phyloP scores from a whole-genome alignment of 306 rosid species.

The Sicyos edulis region DNA sequence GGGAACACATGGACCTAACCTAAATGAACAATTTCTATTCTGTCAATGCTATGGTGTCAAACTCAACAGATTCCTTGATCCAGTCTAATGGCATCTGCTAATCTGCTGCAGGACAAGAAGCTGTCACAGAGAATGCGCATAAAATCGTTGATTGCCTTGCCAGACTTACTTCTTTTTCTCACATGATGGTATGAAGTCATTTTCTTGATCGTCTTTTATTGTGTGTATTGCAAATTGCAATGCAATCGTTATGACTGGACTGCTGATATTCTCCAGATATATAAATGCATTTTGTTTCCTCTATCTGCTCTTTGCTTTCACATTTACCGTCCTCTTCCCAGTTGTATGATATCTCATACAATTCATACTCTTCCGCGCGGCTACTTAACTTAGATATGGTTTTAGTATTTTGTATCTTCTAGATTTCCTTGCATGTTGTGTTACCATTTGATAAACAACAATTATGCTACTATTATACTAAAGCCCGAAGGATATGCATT shows the following conservation, averaged over 20 bases:
- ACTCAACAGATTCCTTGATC: background rate
- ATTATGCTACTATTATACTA: background rate
- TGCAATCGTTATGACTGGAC: background rate
- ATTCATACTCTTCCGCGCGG: background rate
- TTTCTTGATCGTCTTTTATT: slow-evolving; percentile 19
- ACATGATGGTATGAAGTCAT: slow-evolving; percentile 59
- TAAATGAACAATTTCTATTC: background rate
- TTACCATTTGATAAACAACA: background rate
- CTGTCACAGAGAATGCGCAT: slow-evolving; percentile 61
- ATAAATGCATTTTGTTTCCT: slow-evolving; percentile 3
- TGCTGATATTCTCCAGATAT: slow-evolving; percentile 3
- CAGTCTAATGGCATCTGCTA: slow-evolving; percentile 4
- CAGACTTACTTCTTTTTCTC: slow-evolving; percentile 55
- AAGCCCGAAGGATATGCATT: slow-evolving; percentile 16
- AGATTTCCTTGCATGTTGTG: background rate
- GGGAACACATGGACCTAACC: background rate
- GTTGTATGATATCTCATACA: background rate
- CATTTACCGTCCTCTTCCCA: background rate
- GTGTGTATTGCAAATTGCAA: slow-evolving; percentile 16
- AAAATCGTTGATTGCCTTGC: slow-evolving; percentile 50
- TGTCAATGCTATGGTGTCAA: background rate
- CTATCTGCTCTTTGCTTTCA: background rate
- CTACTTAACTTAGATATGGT: background rate
- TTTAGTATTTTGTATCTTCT: background rate
- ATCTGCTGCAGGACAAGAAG: slow-evolving; percentile 61